These are phyloP conservation scores for Coemansia javaensis DNA, from an alignment of 192 early-diverging fungal genomes.

Conservation along the genomic window DNA sequence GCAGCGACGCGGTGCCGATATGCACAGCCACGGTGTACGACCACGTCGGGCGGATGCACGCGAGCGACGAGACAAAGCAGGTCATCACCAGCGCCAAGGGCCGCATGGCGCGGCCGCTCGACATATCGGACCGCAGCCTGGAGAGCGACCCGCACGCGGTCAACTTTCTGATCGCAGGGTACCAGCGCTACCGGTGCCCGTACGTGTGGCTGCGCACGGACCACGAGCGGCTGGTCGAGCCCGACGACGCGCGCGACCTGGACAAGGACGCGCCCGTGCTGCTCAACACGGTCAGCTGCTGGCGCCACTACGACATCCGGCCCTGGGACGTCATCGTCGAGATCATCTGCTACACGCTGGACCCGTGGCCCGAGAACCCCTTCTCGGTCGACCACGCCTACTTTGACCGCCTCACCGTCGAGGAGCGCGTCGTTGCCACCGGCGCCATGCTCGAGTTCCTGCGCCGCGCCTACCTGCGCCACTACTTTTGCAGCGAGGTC, in stretches of 20 bases:
- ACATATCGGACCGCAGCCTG: slow-evolving; percentile 21
- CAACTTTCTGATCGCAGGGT: slow-evolving; percentile 64
- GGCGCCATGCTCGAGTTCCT: slow-evolving; percentile 67
- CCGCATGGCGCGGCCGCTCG: slow-evolving; percentile 12
- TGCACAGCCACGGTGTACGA: slow-evolving; percentile 52
- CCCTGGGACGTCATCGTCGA: slow-evolving; percentile 68
- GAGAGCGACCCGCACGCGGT: slow-evolving; percentile 49
- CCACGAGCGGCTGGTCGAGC: slow-evolving; percentile 53
- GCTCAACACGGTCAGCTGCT: slow-evolving; percentile 60
- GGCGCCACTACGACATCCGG: slow-evolving; percentile 59
- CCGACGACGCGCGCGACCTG: slow-evolving; percentile 46
- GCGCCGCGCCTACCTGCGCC: slow-evolving; percentile 54
- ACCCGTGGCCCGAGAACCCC: slow-evolving; percentile 59
- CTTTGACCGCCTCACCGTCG: slow-evolving; percentile 57
- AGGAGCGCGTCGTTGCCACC: slow-evolving; percentile 60
- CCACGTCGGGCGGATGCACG: slow-evolving; percentile 20
- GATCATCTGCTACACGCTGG: slow-evolving; percentile 56
- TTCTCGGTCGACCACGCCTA: slow-evolving; percentile 60
- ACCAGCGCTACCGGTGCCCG: slow-evolving; percentile 64
- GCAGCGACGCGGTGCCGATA: slow-evolving; percentile 30
- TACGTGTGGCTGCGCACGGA: slow-evolving; percentile 69
- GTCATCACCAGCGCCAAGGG: neutral
- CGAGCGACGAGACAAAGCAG: slow-evolving; percentile 23
- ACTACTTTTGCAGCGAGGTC: slow-evolving; percentile 51
- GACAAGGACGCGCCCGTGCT: slow-evolving; percentile 60